Percentiles rank a stretch among this genome's conserved stretches.
phyloP scores from a whole-genome alignment of 805 yeast species.

The Candida ortonii region DNA sequence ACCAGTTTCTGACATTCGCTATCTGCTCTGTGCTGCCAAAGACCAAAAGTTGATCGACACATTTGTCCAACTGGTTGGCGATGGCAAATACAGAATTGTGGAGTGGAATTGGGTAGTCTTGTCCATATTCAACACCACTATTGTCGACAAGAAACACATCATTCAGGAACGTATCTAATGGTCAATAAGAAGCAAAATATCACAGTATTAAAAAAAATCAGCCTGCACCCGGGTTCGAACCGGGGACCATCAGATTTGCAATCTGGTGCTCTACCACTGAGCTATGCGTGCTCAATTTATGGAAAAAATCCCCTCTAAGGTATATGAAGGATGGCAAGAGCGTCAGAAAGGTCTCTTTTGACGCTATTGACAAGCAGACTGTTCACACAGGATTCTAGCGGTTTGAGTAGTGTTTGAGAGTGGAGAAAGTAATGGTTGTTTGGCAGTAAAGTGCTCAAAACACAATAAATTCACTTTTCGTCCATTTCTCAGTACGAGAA shows the following conservation, averaged over 20 bases:
- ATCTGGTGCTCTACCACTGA: slow-evolving; percentile 99
- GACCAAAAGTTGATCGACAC: slow-evolving; percentile 34
- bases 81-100: slow-evolving; percentile 35
- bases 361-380: no score
- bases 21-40: slow-evolving; percentile 23
- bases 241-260: slow-evolving; percentile 98
- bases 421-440: no score
- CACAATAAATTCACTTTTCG: no score
- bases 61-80: slow-evolving; percentile 25
- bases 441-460: no score
- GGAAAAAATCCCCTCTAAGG: no score
- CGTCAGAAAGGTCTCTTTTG: no score
- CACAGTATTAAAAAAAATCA: slow-evolving; percentile 24
- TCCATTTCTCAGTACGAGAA: no score
- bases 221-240: slow-evolving; percentile 95
- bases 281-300: slow-evolving; percentile 51
- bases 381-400: no score
- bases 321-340: no score
- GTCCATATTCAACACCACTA: slow-evolving; percentile 48
- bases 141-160: slow-evolving; percentile 19
- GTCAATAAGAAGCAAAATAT: slow-evolving; percentile 1
- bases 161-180: slow-evolving; percentile 16
- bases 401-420: no score
- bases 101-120: slow-evolving; percentile 68
- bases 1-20: slow-evolving; percentile 17